Percentiles rank a stretch among this genome's conserved stretches.
Evolutionary conservation across 768 basidiomycete species (phyloP).

Genomic region (Cubamyces lactineus): DNA sequence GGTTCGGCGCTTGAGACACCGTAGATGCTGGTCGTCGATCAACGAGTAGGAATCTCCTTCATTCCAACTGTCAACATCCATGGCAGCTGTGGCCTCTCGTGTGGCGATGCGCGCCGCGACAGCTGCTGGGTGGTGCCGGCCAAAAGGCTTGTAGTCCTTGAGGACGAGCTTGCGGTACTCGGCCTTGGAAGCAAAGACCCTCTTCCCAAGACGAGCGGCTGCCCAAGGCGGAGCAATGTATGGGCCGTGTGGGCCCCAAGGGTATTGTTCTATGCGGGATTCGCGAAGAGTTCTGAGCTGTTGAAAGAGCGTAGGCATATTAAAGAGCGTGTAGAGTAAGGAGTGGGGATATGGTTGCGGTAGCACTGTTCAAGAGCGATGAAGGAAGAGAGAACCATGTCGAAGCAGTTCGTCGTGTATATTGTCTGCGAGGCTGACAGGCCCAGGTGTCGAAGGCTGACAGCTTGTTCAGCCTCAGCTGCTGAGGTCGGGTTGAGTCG

Average conservation of each 20-base stretch:
- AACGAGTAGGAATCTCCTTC: neutral
- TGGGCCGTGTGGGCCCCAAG: neutral
- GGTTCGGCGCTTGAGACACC: slow-evolving; percentile 1
- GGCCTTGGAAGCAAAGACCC: neutral
- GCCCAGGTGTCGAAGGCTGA: too few species aligned
- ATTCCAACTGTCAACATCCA: slow-evolving; percentile 1
- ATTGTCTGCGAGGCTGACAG: too few species aligned
- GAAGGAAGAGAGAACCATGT: too few species aligned
- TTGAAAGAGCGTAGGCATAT: slow-evolving; percentile 1
- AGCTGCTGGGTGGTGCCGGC: neutral
- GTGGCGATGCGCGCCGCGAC: neutral
- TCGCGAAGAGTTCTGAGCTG: neutral
- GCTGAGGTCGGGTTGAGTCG: too few species aligned
- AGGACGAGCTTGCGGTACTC: neutral
- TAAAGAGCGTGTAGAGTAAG: neutral
- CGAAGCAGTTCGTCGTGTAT: too few species aligned
- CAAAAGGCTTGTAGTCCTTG: slow-evolving; percentile 7
- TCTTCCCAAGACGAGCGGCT: slow-evolving; percentile 4
- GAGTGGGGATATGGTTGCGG: too few species aligned
- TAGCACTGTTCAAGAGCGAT: too few species aligned
- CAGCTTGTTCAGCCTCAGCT: too few species aligned
- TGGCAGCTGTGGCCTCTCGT: neutral
- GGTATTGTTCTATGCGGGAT: neutral
- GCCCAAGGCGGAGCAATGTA: slow-evolving; percentile 6
- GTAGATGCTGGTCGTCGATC: neutral